A percentile compares a stretch with the other conserved stretches of the same genome.
These are phyloP conservation scores for Dendryphion nanum DNA, from an alignment of 2,329 filamentous ascomycete species.

Conservation along the genomic window DNA sequence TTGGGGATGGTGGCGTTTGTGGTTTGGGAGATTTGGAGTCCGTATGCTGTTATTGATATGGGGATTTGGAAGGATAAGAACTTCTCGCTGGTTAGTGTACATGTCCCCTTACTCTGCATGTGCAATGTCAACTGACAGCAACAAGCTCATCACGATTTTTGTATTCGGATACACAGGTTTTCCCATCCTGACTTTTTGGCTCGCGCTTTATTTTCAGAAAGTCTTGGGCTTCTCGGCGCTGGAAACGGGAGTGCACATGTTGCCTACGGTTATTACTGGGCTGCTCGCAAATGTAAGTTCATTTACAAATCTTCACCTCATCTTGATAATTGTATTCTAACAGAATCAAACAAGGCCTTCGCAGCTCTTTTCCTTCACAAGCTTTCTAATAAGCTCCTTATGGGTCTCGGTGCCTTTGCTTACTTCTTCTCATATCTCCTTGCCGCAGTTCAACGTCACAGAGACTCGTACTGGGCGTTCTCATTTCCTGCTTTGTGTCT, in stretches of 20 bases:
- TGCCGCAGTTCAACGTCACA: constrained; percentile 55
- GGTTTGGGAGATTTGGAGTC: constrained; percentile 59
- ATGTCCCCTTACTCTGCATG: background rate
- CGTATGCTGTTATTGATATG: constrained; percentile 52
- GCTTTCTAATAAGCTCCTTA: constrained; percentile 64
- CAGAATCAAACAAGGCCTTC: constrained; percentile 46
- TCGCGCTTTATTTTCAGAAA: constrained; percentile 64
- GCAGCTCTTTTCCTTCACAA: constrained; percentile 62
- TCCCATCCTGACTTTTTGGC: constrained; percentile 60
- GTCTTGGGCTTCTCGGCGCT: constrained; percentile 54
- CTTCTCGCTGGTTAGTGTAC: constrained; percentile 57
- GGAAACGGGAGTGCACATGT: constrained; percentile 59
- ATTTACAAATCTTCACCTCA: background rate
- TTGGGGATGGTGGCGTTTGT: constrained; percentile 57
- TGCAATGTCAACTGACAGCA: constrained; percentile 1
- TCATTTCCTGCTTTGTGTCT: constrained; percentile 62
- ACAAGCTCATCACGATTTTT: background rate
- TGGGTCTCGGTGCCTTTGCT: constrained; percentile 50
- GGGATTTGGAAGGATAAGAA: constrained; percentile 61
- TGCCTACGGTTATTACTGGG: constrained; percentile 65
- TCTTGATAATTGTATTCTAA: background rate
- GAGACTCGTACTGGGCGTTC: constrained; percentile 64
- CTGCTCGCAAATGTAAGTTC: constrained; percentile 55
- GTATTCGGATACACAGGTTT: constrained; percentile 63
- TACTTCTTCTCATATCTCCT: constrained; percentile 53